Conservation (phyloP, 495 filamentous ascomycete species). For the Trichoderma virens region DNA sequence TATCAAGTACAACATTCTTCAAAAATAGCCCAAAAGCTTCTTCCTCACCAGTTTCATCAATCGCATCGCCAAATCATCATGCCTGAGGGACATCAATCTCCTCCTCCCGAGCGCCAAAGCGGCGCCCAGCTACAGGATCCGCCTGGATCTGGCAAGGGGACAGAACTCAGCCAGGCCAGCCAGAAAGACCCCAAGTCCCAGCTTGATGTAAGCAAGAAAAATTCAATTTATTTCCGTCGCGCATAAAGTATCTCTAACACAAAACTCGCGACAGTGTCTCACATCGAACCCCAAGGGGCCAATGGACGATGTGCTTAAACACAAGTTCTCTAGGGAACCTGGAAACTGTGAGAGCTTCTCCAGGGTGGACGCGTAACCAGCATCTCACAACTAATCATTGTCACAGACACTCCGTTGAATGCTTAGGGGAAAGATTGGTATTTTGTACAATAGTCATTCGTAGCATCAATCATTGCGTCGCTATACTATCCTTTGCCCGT, state of each 20-base stretch:
- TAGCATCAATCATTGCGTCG: neutral
- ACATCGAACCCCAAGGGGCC: slow-evolving; percentile 62
- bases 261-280: slow-evolving; percentile 28
- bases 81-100: slow-evolving; percentile 67
- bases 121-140: slow-evolving; percentile 53
- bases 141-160: slow-evolving; percentile 50
- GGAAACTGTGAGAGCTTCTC: neutral
- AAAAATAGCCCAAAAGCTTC: neutral
- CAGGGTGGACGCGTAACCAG: neutral
- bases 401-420: neutral
- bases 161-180: slow-evolving; percentile 38
- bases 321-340: slow-evolving; percentile 49
- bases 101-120: slow-evolving; percentile 61
- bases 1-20: neutral
- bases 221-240: neutral
- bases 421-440: neutral
- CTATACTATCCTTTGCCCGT: neutral
- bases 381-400: neutral
- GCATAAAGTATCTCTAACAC: slow-evolving; percentile 10
- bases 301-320: slow-evolving; percentile 59
- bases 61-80: neutral
- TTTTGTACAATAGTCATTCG: neutral
- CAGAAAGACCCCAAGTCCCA: slow-evolving; percentile 39
- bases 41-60: neutral
- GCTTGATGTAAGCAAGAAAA: slow-evolving; percentile 30